A percentile compares a stretch with the other conserved stretches of the same genome.
These are phyloP conservation scores for Aspergillus aculeatinus DNA, from an alignment of 2,329 filamentous ascomycete species.

Conservation along the genomic window DNA sequence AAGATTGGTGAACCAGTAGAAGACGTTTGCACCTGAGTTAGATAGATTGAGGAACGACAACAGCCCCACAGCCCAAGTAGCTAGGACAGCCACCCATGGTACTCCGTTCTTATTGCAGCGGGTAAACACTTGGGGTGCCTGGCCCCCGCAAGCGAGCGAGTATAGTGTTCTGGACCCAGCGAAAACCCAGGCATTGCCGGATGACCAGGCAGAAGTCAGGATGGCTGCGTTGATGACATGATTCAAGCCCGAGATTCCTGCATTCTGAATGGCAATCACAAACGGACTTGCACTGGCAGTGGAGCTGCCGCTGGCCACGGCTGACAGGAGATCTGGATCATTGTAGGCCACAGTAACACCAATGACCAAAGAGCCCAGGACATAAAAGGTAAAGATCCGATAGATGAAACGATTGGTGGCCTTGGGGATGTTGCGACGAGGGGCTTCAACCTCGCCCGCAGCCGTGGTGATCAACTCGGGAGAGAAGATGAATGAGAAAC, in stretches of 20 bases:
- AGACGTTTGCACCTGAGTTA: constrained; percentile 36
- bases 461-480: constrained; percentile 54
- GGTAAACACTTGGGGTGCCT: constrained; percentile 42
- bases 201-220: constrained; percentile 67
- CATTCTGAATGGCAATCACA: constrained; percentile 68
- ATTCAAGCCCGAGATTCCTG: constrained; percentile 64
- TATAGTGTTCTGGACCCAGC: constrained; percentile 52
- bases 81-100: constrained; percentile 51
- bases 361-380: constrained; percentile 55
- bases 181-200: constrained; percentile 65
- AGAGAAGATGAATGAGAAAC: constrained; percentile 36
- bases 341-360: constrained; percentile 44
- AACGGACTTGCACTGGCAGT: constrained; percentile 53
- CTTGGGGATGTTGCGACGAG: constrained; percentile 53
- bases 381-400: constrained; percentile 57
- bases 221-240: constrained; percentile 74
- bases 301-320: constrained; percentile 33
- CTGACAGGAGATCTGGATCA: constrained; percentile 44
- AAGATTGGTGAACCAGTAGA: constrained; percentile 45
- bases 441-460: constrained; percentile 54
- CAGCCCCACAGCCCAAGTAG: constrained; percentile 41
- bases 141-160: constrained; percentile 45
- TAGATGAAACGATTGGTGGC: constrained; percentile 54
- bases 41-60: constrained; percentile 38
- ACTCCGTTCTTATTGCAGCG: constrained; percentile 49